phyloP scores from a whole-genome alignment of 768 basidiomycete species.

The Auriculariales sp. region DNA sequence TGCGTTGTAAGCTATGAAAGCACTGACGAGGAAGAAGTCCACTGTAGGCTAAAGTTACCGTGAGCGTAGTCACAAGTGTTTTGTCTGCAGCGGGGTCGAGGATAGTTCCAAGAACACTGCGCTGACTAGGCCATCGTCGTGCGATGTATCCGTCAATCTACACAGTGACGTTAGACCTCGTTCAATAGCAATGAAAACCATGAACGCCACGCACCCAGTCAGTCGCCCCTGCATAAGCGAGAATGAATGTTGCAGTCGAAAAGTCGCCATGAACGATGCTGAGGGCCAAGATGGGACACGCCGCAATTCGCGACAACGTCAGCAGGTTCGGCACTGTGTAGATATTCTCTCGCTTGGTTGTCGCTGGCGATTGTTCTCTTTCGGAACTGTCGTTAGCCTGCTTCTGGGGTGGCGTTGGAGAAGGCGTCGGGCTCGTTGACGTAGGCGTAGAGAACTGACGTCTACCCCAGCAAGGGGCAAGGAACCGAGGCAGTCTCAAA shows the following conservation, averaged over 20 bases:
- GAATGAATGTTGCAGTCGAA: constrained; percentile 60
- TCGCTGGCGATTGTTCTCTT: background rate
- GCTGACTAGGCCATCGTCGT: constrained; percentile 64
- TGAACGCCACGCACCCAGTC: constrained; percentile 55
- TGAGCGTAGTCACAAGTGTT: constrained; percentile 84
- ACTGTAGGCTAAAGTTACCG: constrained; percentile 70
- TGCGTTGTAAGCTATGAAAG: constrained; percentile 13
- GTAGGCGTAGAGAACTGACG: no score
- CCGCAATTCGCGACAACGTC: constrained; percentile 72
- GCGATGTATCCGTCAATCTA: constrained; percentile 90
- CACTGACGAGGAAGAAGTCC: constrained; percentile 75
- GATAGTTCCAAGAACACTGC: constrained; percentile 83
- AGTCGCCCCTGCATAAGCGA: constrained; percentile 84
- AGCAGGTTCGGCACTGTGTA: constrained; percentile 90
- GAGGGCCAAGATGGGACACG: constrained; percentile 89
- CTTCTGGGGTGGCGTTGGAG: no score
- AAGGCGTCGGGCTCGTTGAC: no score
- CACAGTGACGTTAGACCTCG: background rate
- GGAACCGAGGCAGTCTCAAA: no score
- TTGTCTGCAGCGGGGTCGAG: constrained; percentile 98
- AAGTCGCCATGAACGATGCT: constrained; percentile 74
- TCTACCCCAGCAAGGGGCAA: no score
- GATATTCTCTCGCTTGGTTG: constrained; percentile 58
- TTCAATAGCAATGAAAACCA: constrained; percentile 5
- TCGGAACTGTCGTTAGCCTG: no score